These are phyloP conservation scores for Porcisia deanei DNA, from an alignment of 208 protist genomes.

Conservation along the genomic window DNA sequence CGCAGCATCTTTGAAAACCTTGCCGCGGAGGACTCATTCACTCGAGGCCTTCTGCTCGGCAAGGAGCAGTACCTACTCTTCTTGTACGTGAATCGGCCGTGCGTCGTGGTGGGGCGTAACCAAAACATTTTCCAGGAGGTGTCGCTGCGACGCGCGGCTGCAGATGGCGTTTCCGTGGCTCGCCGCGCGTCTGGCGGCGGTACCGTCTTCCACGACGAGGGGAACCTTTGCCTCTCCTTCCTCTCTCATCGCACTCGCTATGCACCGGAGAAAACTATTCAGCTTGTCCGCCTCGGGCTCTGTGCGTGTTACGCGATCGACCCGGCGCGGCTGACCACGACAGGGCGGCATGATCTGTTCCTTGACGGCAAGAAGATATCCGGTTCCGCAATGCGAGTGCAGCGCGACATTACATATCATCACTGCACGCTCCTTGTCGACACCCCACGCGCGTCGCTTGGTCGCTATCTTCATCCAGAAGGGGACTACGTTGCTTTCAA, in stretches of 20 bases:
- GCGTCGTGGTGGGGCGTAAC: conserved; percentile 85
- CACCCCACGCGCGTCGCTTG: conserved; percentile 36
- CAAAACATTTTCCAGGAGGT: conserved; percentile 82
- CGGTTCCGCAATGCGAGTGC: conserved; percentile 89
- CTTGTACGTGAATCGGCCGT: conserved; percentile 79
- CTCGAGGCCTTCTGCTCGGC: conserved; percentile 54
- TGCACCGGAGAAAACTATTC: conserved; percentile 69
- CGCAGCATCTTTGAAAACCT: conserved; percentile 76
- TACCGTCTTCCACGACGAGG: conserved; percentile 82
- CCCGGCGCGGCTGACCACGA: conserved; percentile 56
- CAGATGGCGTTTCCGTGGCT: conserved; percentile 59
- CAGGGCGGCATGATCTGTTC: conserved; percentile 78
- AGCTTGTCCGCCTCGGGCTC: conserved; percentile 64
- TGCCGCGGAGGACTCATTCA: conserved; percentile 67
- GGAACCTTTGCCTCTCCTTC: conserved; percentile 86
- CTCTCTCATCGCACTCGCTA: conserved; percentile 74
- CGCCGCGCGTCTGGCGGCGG: conserved; percentile 82
- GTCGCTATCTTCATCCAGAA: conserved; percentile 58
- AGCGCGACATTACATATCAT: conserved; percentile 79
- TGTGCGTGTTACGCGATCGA: conserved; percentile 40
- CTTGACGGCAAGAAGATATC: conserved; percentile 85
- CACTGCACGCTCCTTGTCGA: conserved; percentile 86
- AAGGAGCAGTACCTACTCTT: conserved; percentile 47
- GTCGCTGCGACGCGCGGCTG: conserved; percentile 34
- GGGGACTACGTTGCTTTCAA: conserved; percentile 52